These are phyloP conservation scores for Mycosphaerella arachidis DNA, from an alignment of 2,329 filamentous ascomycete genomes.

Conservation along the genomic window DNA sequence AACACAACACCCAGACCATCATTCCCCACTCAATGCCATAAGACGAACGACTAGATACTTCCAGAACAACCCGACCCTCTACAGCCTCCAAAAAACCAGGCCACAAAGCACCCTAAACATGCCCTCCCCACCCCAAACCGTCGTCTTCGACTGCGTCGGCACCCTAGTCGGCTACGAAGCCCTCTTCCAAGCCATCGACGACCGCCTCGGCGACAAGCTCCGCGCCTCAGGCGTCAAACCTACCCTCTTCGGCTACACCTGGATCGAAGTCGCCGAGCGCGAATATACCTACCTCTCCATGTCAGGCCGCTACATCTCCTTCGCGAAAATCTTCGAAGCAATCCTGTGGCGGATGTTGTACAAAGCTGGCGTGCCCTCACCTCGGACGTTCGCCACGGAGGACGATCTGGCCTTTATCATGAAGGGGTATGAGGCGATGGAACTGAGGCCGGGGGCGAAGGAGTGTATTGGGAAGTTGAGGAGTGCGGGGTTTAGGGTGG, in stretches of 20 bases:
- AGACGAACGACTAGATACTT: background rate
- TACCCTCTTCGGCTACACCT: constrained; percentile 43
- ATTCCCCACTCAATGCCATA: background rate
- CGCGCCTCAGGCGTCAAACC: constrained; percentile 38
- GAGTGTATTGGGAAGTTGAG: constrained; percentile 44
- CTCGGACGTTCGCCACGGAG: constrained; percentile 39
- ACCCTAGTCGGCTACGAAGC: constrained; percentile 46
- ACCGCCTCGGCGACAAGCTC: constrained; percentile 40
- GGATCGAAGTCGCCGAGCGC: constrained; percentile 45
- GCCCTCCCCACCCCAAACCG: constrained; percentile 17
- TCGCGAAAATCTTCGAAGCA: constrained; percentile 39
- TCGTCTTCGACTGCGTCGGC: constrained; percentile 44
- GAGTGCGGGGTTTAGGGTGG: constrained; percentile 48
- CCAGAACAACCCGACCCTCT: background rate
- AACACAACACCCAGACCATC: background rate
- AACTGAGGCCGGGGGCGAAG: constrained; percentile 37
- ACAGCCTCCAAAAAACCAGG: background rate
- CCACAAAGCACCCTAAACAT: background rate
- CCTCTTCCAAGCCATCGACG: constrained; percentile 40
- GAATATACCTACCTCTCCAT: constrained; percentile 49
- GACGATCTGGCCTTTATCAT: constrained; percentile 42
- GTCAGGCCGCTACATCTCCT: constrained; percentile 41
- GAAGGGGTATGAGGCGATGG: constrained; percentile 31
- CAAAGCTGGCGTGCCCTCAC: constrained; percentile 42
- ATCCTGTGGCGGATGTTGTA: constrained; percentile 49